Conservation (phyloP, 768 basidiomycete species). For the Trametes coccinea region DNA sequence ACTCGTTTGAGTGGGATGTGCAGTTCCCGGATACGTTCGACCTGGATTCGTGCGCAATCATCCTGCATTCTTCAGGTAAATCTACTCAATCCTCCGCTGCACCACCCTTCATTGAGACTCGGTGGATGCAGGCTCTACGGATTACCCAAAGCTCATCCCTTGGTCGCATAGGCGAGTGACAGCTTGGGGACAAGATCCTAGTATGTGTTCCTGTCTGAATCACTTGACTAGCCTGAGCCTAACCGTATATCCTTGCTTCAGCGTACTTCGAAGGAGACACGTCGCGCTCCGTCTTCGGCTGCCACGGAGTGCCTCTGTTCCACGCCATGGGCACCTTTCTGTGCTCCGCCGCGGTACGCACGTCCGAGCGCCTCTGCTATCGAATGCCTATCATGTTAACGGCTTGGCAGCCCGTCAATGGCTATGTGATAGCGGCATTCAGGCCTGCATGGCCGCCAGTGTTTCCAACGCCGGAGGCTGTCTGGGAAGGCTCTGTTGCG, state of each 20-base stretch:
- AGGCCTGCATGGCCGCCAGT: slow-evolving; percentile 24
- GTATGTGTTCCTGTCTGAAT: slow-evolving; percentile 11
- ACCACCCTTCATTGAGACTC: too few relatives aligned
- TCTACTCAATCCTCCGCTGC: too few relatives aligned
- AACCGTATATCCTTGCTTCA: background rate
- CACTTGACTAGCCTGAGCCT: background rate
- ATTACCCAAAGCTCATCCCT: slow-evolving; percentile 28
- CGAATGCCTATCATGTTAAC: too few relatives aligned
- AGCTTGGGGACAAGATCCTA: background rate
- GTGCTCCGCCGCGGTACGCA: background rate
- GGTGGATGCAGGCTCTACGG: slow-evolving; percentile 25
- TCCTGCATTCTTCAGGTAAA: slow-evolving; percentile 20
- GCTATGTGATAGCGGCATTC: slow-evolving; percentile 23
- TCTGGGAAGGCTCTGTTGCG: slow-evolving; percentile 11
- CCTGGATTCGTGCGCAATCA: background rate
- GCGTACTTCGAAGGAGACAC: background rate
- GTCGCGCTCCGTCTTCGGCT: slow-evolving; percentile 4
- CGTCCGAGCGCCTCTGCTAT: too few relatives aligned
- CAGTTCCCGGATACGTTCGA: background rate
- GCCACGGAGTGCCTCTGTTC: slow-evolving; percentile 18
- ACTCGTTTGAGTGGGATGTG: background rate
- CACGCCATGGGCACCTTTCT: slow-evolving; percentile 10
- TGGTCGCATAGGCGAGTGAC: slow-evolving; percentile 21
- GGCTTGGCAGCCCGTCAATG: background rate
- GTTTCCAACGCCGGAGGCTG: slow-evolving; percentile 26